These are phyloP conservation scores for Colletotrichum sp. DNA, from an alignment of 2,329 filamentous ascomycete species.

Conservation along the genomic window DNA sequence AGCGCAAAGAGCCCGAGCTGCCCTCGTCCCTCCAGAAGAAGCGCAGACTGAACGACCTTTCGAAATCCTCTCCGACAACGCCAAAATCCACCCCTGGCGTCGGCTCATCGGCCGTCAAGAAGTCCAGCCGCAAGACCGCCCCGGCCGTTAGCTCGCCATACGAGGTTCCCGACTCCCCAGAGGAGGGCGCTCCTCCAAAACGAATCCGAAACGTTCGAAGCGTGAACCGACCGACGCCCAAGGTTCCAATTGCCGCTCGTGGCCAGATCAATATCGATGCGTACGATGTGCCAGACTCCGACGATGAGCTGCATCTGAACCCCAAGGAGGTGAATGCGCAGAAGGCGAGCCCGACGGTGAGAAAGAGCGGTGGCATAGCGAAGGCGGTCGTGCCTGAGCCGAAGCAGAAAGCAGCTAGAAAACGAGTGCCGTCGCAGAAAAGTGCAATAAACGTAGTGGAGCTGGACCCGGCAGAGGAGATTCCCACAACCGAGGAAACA, in stretches of 20 bases:
- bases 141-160: conserved; percentile 2
- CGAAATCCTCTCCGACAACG: conserved; percentile 32
- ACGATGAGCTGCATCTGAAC: conserved; percentile 20
- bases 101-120: background rate
- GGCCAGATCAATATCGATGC: background rate
- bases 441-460: background rate
- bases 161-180: conserved; percentile 27
- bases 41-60: conserved; percentile 32
- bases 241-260: conserved; percentile 9
- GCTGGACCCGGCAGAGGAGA: background rate
- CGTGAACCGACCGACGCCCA: conserved; percentile 10
- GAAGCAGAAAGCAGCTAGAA: background rate
- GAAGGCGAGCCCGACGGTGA: conserved; percentile 11
- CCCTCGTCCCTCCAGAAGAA: conserved; percentile 15
- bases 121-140: background rate
- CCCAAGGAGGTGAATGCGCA: background rate
- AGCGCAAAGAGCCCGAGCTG: conserved; percentile 4
- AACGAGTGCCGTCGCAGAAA: background rate
- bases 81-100: conserved; percentile 21
- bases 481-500: conserved; percentile 4
- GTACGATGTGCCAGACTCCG: conserved; percentile 28
- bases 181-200: conserved; percentile 21
- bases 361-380: background rate
- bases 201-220: conserved; percentile 15
- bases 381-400: background rate